These are phyloP conservation scores for Aspergillus fischeri DNA, from an alignment of 2,329 filamentous ascomycete genomes.

Conservation along the genomic window DNA sequence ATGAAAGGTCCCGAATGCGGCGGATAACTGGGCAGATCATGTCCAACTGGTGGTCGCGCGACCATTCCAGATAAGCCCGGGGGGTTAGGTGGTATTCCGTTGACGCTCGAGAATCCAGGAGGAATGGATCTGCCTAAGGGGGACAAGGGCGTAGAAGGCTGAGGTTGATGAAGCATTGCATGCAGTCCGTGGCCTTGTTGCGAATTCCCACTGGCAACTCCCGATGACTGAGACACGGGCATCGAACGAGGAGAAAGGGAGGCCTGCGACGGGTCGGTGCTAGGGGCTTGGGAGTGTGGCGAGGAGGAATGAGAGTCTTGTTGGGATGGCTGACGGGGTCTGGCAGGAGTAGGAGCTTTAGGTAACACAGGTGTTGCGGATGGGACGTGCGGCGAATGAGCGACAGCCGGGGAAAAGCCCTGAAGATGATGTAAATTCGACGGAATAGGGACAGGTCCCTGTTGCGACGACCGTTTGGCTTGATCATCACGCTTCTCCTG, in stretches of 20 bases:
- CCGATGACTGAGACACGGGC: constrained; percentile 63
- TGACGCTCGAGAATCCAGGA: constrained; percentile 48
- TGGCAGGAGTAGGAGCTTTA: constrained; percentile 76
- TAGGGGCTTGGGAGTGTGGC: constrained; percentile 51
- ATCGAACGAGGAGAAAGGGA: constrained; percentile 56
- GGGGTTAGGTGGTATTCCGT: constrained; percentile 51
- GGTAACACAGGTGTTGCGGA: constrained; percentile 76
- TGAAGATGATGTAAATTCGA: constrained; percentile 52
- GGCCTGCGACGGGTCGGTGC: constrained; percentile 59
- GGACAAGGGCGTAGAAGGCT: constrained; percentile 60
- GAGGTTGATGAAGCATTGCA: constrained; percentile 52
- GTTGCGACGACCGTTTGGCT: constrained; percentile 56
- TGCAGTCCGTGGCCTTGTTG: constrained; percentile 56
- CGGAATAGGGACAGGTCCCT: constrained; percentile 53
- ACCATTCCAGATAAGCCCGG: constrained; percentile 52
- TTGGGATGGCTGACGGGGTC: constrained; percentile 72
- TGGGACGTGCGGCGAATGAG: constrained; percentile 74
- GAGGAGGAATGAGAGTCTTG: constrained; percentile 68
- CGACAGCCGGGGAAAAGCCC: constrained; percentile 41
- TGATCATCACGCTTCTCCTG: constrained; percentile 34
- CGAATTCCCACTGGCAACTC: constrained; percentile 58
- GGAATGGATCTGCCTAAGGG: constrained; percentile 59
- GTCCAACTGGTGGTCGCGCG: constrained; percentile 49
- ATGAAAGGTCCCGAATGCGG: constrained; percentile 49
- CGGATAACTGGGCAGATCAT: constrained; percentile 54